These are phyloP conservation scores for Fonsecaea pugnacius DNA, from an alignment of 2,329 filamentous ascomycete species.

Conservation along the genomic window DNA sequence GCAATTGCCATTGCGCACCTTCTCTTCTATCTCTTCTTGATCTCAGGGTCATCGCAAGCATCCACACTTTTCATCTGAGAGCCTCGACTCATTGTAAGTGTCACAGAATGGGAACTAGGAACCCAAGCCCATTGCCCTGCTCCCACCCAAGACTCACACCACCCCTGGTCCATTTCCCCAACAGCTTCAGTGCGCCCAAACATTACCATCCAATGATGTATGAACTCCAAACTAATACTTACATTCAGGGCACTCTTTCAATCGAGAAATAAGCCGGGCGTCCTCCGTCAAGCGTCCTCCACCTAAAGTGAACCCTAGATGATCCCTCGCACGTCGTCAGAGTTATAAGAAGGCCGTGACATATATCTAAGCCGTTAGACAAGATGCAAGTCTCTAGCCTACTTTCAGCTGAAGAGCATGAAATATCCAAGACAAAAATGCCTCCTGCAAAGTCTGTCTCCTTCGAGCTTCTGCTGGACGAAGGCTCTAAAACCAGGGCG, in stretches of 20 bases:
- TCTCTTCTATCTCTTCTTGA: conserved; percentile 18
- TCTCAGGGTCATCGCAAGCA: conserved; percentile 34
- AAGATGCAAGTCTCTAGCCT: conserved; percentile 38
- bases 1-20: conserved; percentile 33
- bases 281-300: conserved; percentile 4
- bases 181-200: neutral
- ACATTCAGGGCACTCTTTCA: neutral
- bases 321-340: neutral
- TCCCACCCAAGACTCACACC: conserved; percentile 14
- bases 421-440: conserved; percentile 43
- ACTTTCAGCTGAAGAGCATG: conserved; percentile 32
- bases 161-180: neutral
- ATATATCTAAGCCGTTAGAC: conserved; percentile 43
- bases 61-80: conserved; percentile 36
- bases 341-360: conserved; percentile 17
- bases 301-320: conserved; percentile 5
- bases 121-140: conserved; percentile 30
- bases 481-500: conserved; percentile 62
- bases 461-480: conserved; percentile 65
- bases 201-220: neutral
- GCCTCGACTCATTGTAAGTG: conserved; percentile 38
- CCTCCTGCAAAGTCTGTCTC: conserved; percentile 62
- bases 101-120: conserved; percentile 35
- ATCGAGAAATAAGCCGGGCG: neutral
- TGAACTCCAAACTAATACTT: conserved; percentile 14